Conservation (phyloP, 2,329 filamentous ascomycete genomes). For the Harringtonia lauricola region DNA sequence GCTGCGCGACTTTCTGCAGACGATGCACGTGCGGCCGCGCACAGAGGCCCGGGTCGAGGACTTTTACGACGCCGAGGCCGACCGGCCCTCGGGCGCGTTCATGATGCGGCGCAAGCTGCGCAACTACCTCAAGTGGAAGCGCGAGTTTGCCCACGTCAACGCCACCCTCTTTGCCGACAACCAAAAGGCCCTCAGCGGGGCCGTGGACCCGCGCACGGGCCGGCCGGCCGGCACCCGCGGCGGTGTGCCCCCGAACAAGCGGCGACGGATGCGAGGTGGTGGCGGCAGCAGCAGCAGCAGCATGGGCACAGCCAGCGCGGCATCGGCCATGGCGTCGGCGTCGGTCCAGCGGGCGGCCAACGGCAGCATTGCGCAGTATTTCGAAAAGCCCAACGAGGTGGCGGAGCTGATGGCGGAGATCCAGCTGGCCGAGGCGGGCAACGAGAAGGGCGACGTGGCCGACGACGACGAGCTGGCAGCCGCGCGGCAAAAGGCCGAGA, state of each 20-base stretch:
- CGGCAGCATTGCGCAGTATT: conserved; percentile 64
- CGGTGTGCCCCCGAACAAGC: conserved; percentile 70
- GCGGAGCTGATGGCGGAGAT: conserved; percentile 74
- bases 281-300: too few relatives aligned
- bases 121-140: conserved; percentile 84
- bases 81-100: conserved; percentile 62
- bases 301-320: conserved; percentile 32
- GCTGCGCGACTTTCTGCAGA: conserved; percentile 81
- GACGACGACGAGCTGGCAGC: conserved; percentile 22
- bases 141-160: conserved; percentile 77
- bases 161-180: conserved; percentile 69
- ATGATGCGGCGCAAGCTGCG: conserved; percentile 86
- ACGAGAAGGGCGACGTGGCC: conserved; percentile 50
- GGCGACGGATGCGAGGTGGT: conserved; percentile 71
- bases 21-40: conserved; percentile 65
- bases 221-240: conserved; percentile 35
- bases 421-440: conserved; percentile 57
- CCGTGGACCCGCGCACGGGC: conserved; percentile 40
- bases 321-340: conserved; percentile 5
- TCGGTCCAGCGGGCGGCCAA: conserved; percentile 36
- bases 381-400: conserved; percentile 76
- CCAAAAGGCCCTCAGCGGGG: conserved; percentile 61
- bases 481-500: conserved; percentile 56
- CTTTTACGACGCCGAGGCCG: conserved; percentile 38
- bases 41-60: conserved; percentile 31